Percentiles rank a stretch among this genome's conserved stretches.
Conservation (phyloP, 768 basidiomycete species). For the Trametes punicea region DNA sequence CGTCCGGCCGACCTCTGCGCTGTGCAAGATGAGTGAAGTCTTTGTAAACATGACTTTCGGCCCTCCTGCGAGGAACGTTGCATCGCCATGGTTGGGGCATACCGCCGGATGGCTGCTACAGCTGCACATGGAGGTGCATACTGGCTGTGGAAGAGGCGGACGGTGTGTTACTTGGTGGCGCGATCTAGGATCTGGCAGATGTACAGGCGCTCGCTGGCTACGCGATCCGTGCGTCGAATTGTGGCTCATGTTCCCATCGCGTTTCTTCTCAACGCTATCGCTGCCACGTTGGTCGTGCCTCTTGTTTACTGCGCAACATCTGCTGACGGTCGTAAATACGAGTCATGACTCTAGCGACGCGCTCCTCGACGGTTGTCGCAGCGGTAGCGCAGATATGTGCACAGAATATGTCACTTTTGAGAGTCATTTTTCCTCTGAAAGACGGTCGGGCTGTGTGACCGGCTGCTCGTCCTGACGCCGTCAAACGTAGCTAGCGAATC, state of each 20-base stretch:
- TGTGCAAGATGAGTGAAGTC: background rate
- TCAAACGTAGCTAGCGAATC: conserved; percentile 3
- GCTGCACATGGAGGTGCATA: too few species aligned
- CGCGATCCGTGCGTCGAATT: background rate
- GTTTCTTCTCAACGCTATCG: conserved; percentile 11
- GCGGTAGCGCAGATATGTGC: background rate
- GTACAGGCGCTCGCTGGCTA: too few species aligned
- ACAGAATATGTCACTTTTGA: conserved; percentile 5
- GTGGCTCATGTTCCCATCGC: background rate
- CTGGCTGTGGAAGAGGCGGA: too few species aligned
- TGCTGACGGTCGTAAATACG: background rate
- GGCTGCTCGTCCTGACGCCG: background rate
- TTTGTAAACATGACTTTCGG: background rate
- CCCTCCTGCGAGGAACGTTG: too few species aligned
- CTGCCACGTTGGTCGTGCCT: background rate
- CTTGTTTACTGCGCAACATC: background rate
- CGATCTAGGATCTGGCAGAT: too few species aligned
- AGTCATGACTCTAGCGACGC: background rate
- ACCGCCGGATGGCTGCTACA: too few species aligned
- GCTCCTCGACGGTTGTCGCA: background rate
- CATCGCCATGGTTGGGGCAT: too few species aligned
- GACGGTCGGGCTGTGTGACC: conserved; percentile 13
- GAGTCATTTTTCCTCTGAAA: background rate
- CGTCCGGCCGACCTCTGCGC: background rate
- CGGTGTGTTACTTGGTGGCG: too few species aligned